Conservation (phyloP, 345 rosid genomes). For the Ceriops tagal region DNA sequence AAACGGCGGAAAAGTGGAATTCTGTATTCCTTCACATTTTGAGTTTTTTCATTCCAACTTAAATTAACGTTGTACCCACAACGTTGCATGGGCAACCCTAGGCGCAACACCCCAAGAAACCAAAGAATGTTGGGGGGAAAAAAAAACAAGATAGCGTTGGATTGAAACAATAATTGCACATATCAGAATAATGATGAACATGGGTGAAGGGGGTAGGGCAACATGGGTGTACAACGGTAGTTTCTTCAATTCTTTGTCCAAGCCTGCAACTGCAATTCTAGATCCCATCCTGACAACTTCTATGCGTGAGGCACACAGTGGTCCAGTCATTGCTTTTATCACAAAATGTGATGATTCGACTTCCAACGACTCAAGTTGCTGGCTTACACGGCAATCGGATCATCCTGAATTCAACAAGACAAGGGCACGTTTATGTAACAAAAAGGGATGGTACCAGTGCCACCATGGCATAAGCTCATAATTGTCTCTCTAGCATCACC, state of each 20-base stretch:
- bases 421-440: background rate
- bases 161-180: slow-evolving; percentile 12
- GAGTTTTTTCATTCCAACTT: no score
- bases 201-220: background rate
- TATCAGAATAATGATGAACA: slow-evolving; percentile 22
- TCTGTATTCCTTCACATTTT: no score
- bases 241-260: slow-evolving; percentile 12
- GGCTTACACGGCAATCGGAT: slow-evolving; percentile 71
- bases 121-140: slow-evolving; percentile 29
- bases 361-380: background rate
- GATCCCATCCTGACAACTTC: background rate
- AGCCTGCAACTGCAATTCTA: slow-evolving; percentile 15
- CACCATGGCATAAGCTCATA: background rate
- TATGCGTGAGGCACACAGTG: slow-evolving; percentile 16
- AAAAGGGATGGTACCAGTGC: background rate
- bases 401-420: slow-evolving; percentile 46
- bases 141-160: background rate
- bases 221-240: slow-evolving; percentile 6
- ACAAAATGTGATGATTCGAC: background rate
- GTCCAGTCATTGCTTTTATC: background rate
- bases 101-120: slow-evolving; percentile 23
- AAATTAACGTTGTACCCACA: slow-evolving; percentile 1
- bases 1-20: no score
- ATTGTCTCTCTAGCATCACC: no score
- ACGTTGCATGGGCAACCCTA: slow-evolving; percentile 21